A percentile compares a stretch with the other conserved stretches of the same genome.
Evolutionary conservation across 345 rosid species (phyloP).

Genomic region (Lepidium didymum): DNA sequence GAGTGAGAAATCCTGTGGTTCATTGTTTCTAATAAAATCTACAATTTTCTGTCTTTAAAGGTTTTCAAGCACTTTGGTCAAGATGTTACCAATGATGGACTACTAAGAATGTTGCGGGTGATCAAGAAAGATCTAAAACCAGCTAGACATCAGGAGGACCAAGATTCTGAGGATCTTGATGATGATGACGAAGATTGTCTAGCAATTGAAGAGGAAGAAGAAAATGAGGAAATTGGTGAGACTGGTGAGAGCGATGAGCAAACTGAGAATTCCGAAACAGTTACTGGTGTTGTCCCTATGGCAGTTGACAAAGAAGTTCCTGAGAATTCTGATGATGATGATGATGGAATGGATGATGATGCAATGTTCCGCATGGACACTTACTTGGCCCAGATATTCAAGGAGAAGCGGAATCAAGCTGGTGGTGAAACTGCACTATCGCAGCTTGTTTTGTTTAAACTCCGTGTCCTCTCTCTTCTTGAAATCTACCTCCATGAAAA

Average conservation of each 20-base stretch:
- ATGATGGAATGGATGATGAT: constrained; percentile 91
- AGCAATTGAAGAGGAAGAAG: constrained; percentile 85
- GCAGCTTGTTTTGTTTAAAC: constrained; percentile 86
- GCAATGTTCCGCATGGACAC: constrained; percentile 97
- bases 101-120: constrained; percentile 77
- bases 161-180: constrained; percentile 49
- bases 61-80: constrained; percentile 79
- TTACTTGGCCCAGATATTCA: constrained; percentile 80
- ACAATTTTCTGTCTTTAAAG: constrained; percentile 31
- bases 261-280: constrained; percentile 72
- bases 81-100: constrained; percentile 68
- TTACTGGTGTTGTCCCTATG: constrained; percentile 34
- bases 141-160: constrained; percentile 56
- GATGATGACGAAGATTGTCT: constrained; percentile 72
- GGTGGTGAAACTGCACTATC: constrained; percentile 89
- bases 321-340: constrained; percentile 75
- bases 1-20: not conserved
- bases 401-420: constrained; percentile 81
- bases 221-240: constrained; percentile 63
- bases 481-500: constrained; percentile 91
- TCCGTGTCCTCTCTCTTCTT: constrained; percentile 85
- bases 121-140: constrained; percentile 90
- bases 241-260: constrained; percentile 71
- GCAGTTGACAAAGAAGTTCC: constrained; percentile 37
- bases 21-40: not conserved